phyloP scores from a whole-genome alignment of 139 green algal species.

The Closterium sp. region DNA sequence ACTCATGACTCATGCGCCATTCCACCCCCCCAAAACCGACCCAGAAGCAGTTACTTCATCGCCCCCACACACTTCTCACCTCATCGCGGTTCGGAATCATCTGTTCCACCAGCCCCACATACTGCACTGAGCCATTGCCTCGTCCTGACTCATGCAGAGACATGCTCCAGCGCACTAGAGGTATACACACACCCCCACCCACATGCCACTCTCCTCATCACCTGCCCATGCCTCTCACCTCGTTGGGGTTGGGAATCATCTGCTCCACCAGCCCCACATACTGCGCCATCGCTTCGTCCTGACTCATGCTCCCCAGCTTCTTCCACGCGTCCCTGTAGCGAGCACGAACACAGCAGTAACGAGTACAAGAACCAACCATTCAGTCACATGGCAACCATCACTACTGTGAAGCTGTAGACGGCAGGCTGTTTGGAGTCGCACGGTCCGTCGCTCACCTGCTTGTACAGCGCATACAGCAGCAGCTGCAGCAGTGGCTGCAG shows the following conservation, averaged over 20 bases:
- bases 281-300: constrained; percentile 22
- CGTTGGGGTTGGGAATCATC: neutral
- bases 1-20: too few relatives aligned
- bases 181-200: too few relatives aligned
- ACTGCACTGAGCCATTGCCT: constrained; percentile 19
- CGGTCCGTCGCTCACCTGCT: constrained; percentile 24
- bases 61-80: too few relatives aligned
- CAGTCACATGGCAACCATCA: too few relatives aligned
- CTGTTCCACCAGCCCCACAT: constrained; percentile 5
- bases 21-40: too few relatives aligned
- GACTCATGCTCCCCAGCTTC: constrained; percentile 16
- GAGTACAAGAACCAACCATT: too few relatives aligned
- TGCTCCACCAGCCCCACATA: constrained; percentile 25
- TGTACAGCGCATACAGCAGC: constrained; percentile 34
- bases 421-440: constrained; percentile 11
- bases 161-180: neutral
- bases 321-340: constrained; percentile 35
- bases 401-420: constrained; percentile 22
- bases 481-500: constrained; percentile 13
- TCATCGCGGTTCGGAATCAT: neutral
- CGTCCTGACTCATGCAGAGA: constrained; percentile 9
- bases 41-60: too few relatives aligned
- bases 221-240: neutral
- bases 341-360: neutral
- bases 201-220: too few relatives aligned